Base-by-base conservation (phyloP, 257 asterid genomes). In the Nicotiana tomentosiformis region DNA sequence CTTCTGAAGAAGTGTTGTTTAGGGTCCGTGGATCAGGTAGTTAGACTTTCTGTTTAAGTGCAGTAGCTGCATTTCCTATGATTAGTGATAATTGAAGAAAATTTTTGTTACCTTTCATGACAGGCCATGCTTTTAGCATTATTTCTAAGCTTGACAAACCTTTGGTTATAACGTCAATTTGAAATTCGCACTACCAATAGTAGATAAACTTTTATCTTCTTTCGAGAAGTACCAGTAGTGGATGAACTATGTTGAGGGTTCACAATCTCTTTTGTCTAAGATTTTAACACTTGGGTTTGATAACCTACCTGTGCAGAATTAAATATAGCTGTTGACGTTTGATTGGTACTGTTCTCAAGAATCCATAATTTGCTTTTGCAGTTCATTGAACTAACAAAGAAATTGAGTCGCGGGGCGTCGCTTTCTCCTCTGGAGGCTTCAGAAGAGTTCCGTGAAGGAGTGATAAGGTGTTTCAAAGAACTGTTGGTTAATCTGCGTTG, bases 361-460 rank as follows among this genome's bases (percentile, higher is more conserved):
- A 53, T 29, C 80, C 80, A 51, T 30, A 49, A 61, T 57, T 80
- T 78, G 65, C 81, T 67, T 70, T 62, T 84, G 86, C 87, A 96
- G 99, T 88, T 96, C 96, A 90, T 90, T 90, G 91, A 90, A 82
- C 72, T 93, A 85, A 87, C 93, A 90, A 94, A 90, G 92, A 96
- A 94, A 87, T 81, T 96, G 93, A 89, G 97, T n/a, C 78, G 85
- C 26, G 97, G 97, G 62, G 97, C 94, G 11, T 87, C 92, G 91
- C 94, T 94, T 77, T 90, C 98, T 84, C 96, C 98, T 8, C 20
- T 29, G 79, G 97, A 92, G 87, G 99, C 98, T 62, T 88, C 98
- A 35, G 99, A 96, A 93, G 99, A 96, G 89, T 94, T 96, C 81
- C 96, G 99, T 83, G 92, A 87, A 90, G 97, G 97, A 82, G 89